phyloP scores from a whole-genome alignment of 768 basidiomycete genomes.

The Phaeotremella fagi region DNA sequence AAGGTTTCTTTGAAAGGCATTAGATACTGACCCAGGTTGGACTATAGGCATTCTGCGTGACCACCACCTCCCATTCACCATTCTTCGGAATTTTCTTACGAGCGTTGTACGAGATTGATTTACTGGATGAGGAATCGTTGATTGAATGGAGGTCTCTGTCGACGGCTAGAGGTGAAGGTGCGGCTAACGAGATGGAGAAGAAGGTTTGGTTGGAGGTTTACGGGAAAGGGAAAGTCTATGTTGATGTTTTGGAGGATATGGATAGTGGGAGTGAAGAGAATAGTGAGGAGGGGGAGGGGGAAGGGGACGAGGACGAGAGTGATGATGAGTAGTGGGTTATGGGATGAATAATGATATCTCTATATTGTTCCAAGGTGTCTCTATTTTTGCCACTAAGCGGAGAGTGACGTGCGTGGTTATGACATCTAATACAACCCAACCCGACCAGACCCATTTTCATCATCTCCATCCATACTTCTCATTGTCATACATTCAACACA shows the following conservation, averaged over 20 bases:
- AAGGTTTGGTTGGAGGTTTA: constrained; percentile 36
- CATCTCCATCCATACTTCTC: neutral
- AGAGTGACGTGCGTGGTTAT: too few relatives aligned
- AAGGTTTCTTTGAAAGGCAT: constrained; percentile 1
- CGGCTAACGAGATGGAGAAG: constrained; percentile 64
- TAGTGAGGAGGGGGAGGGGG: constrained; percentile 44
- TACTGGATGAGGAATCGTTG: constrained; percentile 84
- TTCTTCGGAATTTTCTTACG: constrained; percentile 82
- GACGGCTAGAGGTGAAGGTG: constrained; percentile 56
- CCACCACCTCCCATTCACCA: constrained; percentile 53
- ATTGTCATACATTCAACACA: too few relatives aligned
- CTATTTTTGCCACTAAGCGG: too few relatives aligned
- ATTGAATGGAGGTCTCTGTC: constrained; percentile 68
- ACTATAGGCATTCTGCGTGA: constrained; percentile 49
- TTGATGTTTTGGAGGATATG: constrained; percentile 42
- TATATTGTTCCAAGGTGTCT: neutral
- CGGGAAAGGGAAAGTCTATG: constrained; percentile 34
- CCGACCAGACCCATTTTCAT: too few relatives aligned
- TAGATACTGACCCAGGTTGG: neutral
- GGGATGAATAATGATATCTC: neutral
- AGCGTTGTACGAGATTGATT: constrained; percentile 82
- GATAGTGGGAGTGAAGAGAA: constrained; percentile 41
- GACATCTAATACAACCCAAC: too few relatives aligned
- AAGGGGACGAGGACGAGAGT: constrained; percentile 40
- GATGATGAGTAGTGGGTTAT: neutral